Conservation (phyloP, 2,329 filamentous ascomycete genomes). For the Ceratocystis ficicola region DNA sequence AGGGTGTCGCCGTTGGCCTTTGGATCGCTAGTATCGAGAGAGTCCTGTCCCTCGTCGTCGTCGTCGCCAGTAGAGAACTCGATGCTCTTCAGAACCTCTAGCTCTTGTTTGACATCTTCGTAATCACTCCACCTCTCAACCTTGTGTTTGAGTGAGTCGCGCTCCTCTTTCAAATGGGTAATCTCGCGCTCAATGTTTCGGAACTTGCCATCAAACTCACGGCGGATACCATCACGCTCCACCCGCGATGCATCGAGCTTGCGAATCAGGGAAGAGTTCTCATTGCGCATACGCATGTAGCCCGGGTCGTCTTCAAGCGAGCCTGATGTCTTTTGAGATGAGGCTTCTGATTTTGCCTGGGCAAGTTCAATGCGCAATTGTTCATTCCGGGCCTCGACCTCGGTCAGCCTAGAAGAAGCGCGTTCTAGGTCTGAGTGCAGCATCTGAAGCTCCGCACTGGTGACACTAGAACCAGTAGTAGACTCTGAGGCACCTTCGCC, state of each 20-base stretch:
- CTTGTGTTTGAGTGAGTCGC: conserved; percentile 66
- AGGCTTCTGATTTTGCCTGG: conserved; percentile 58
- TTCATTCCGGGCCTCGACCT: conserved; percentile 89
- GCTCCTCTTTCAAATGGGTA: conserved; percentile 61
- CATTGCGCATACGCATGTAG: conserved; percentile 77
- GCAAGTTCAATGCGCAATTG: conserved; percentile 83
- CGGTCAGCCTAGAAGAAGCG: conserved; percentile 72
- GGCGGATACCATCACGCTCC: conserved; percentile 70
- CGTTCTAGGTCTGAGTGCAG: conserved; percentile 83
- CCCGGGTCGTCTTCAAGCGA: conserved; percentile 77
- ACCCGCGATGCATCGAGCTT: conserved; percentile 74
- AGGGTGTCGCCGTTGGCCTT: conserved; percentile 63
- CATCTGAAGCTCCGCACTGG: conserved; percentile 85
- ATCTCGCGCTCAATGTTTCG: conserved; percentile 71
- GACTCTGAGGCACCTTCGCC: conserved; percentile 50
- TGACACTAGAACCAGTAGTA: conserved; percentile 53
- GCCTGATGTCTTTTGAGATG: conserved; percentile 47
- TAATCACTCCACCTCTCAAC: conserved; percentile 88
- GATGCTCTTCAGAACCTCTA: conserved; percentile 94
- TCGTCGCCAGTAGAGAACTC: conserved; percentile 90
- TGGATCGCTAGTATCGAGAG: conserved; percentile 27
- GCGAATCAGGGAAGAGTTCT: conserved; percentile 82
- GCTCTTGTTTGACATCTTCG: conserved; percentile 87
- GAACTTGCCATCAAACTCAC: conserved; percentile 61
- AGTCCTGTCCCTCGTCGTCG: conserved; percentile 35